These are phyloP conservation scores for Ogataea naganishii DNA, from an alignment of 805 yeast species.

Conservation along the genomic window DNA sequence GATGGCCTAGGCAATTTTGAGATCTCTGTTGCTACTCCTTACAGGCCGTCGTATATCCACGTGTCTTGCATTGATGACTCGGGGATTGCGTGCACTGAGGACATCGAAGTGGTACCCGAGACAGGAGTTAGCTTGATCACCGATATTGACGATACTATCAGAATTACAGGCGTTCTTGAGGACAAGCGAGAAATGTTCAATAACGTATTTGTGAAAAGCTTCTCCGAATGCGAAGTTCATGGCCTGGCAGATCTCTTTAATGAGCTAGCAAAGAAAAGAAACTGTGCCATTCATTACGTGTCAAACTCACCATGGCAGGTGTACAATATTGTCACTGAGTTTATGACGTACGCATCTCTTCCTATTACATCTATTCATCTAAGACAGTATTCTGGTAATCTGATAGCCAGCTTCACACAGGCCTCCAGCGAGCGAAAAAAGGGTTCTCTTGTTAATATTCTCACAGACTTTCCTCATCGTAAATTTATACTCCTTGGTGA, in stretches of 20 bases:
- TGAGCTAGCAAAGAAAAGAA: slow-evolving; percentile 30
- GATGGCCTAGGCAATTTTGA: slow-evolving; percentile 65
- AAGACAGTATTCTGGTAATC: slow-evolving; percentile 79
- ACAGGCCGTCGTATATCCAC: slow-evolving; percentile 52
- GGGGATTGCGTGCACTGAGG: slow-evolving; percentile 36
- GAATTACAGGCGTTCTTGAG: slow-evolving; percentile 82
- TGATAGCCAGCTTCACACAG: slow-evolving; percentile 74
- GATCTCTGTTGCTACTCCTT: slow-evolving; percentile 40
- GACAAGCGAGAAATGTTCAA: slow-evolving; percentile 78
- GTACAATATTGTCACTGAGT: slow-evolving; percentile 50
- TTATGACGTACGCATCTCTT: slow-evolving; percentile 42
- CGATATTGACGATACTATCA: slow-evolving; percentile 92
- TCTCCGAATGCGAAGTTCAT: slow-evolving; percentile 60
- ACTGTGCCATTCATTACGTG: slow-evolving; percentile 73
- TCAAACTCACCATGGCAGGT: slow-evolving; percentile 95
- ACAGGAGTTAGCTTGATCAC: slow-evolving; percentile 68
- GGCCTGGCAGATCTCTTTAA: slow-evolving; percentile 69
- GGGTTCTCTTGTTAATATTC: slow-evolving; percentile 49
- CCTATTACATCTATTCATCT: slow-evolving; percentile 83
- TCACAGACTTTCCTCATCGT: slow-evolving; percentile 67
- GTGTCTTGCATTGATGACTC: slow-evolving; percentile 41
- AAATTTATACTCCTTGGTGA: slow-evolving; percentile 87
- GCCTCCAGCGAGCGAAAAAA: slow-evolving; percentile 80
- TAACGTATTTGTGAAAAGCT: slow-evolving; percentile 64
- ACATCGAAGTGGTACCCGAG: slow-evolving; percentile 29